Percentiles rank a stretch among this genome's conserved stretches.
These are phyloP conservation scores for Zostera marina DNA, from an alignment of 116 monocot species.

Conservation along the genomic window DNA sequence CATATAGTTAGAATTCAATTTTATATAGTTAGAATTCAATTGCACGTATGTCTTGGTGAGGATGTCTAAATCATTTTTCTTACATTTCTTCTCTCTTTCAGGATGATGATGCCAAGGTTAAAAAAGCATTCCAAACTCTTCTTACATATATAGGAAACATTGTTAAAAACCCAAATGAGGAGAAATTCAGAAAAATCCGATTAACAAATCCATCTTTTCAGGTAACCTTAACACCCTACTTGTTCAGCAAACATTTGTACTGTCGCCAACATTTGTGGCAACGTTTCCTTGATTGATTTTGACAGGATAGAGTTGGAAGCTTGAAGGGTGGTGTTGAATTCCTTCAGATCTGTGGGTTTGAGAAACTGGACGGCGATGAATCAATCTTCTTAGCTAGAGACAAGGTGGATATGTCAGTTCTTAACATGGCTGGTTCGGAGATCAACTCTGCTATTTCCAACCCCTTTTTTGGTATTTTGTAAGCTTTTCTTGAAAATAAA, in stretches of 20 bases:
- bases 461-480: slow-evolving; percentile 77
- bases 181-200: slow-evolving; percentile 61
- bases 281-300: neutral
- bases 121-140: slow-evolving; percentile 24
- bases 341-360: slow-evolving; percentile 73
- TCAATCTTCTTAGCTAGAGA: slow-evolving; percentile 48
- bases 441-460: slow-evolving; percentile 67
- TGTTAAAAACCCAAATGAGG: slow-evolving; percentile 53
- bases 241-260: neutral
- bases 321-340: slow-evolving; percentile 56
- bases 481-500: slow-evolving; percentile 2
- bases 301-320: slow-evolving; percentile 68
- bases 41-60: too few species aligned
- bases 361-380: slow-evolving; percentile 52
- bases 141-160: slow-evolving; percentile 55
- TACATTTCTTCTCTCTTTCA: slow-evolving; percentile 1
- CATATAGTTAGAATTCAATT: too few species aligned
- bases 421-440: slow-evolving; percentile 62
- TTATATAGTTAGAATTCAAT: too few species aligned
- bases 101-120: slow-evolving; percentile 42
- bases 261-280: neutral
- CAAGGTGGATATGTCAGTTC: slow-evolving; percentile 54
- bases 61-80: too few species aligned
- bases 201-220: slow-evolving; percentile 16
- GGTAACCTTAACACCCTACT: neutral